Conservation (phyloP, 139 green algal species). For the Pseudopediastrum boryanum region DNA sequence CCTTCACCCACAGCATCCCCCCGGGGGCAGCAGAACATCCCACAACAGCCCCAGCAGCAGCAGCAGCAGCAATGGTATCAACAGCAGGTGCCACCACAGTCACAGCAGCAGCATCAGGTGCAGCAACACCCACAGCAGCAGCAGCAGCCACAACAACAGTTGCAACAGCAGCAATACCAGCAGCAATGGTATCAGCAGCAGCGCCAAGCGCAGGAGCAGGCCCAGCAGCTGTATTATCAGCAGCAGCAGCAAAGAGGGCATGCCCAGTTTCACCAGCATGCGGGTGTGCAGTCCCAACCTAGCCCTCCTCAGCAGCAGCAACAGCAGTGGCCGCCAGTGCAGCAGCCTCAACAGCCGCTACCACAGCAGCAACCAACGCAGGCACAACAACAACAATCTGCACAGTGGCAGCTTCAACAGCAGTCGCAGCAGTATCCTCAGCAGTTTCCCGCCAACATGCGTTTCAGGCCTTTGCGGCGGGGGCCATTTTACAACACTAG, state of each 20-base stretch:
- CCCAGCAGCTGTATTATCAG: neutral
- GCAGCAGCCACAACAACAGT: too few relatives aligned
- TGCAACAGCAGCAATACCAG: too few relatives aligned
- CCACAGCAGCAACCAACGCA: slow-evolving; percentile 11
- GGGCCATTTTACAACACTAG: too few relatives aligned
- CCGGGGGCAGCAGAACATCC: neutral
- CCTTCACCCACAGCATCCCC: too few relatives aligned
- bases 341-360: neutral
- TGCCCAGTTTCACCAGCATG: neutral
- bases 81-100: neutral
- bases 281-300: neutral
- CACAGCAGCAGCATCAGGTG: neutral
- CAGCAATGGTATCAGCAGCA: too few relatives aligned
- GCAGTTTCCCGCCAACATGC: too few relatives aligned
- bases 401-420: neutral
- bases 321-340: neutral
- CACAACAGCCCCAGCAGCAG: neutral
- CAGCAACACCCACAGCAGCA: slow-evolving; percentile 8
- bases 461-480: too few relatives aligned
- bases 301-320: neutral
- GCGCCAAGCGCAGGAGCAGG: neutral
- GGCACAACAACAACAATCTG: neutral
- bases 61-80: neutral
- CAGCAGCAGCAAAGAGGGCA: neutral
- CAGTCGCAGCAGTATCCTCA: too few relatives aligned